Evolutionary conservation across 768 basidiomycete genomes (phyloP).

Genomic region (Psilocybe subaeruginosa): DNA sequence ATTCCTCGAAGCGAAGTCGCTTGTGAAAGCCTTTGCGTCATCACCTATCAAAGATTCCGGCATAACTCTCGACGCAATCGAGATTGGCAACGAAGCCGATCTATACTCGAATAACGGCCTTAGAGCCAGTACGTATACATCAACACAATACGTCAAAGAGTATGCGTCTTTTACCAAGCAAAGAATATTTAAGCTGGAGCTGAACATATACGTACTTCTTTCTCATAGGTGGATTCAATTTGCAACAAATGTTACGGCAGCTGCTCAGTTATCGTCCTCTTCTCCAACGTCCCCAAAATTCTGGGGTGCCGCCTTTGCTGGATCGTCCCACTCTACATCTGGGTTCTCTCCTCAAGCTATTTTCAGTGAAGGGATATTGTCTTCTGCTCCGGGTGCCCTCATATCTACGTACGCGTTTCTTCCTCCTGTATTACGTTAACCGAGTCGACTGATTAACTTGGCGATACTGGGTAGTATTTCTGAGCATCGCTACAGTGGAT

Average conservation of each 20-base stretch:
- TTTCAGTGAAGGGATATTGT: slow-evolving; percentile 53
- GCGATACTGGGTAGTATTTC: slow-evolving; percentile 43
- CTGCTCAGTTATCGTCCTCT: slow-evolving; percentile 36
- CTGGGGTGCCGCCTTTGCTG: slow-evolving; percentile 52
- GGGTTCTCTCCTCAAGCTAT: slow-evolving; percentile 67
- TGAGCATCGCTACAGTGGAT: slow-evolving; percentile 61
- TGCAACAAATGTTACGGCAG: slow-evolving; percentile 49
- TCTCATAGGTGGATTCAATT: slow-evolving; percentile 54
- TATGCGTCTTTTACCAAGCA: slow-evolving; percentile 30
- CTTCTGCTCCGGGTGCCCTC: slow-evolving; percentile 46
- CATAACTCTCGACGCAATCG: slow-evolving; percentile 57
- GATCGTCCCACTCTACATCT: slow-evolving; percentile 44
- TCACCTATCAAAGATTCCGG: slow-evolving; percentile 37
- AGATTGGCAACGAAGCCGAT: slow-evolving; percentile 68
- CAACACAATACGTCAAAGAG: slow-evolving; percentile 51
- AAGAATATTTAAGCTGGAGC: neutral
- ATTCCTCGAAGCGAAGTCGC: slow-evolving; percentile 48
- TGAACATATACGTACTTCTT: neutral
- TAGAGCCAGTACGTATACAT: slow-evolving; percentile 36
- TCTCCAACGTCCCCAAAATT: slow-evolving; percentile 42
- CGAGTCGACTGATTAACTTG: too few species aligned
- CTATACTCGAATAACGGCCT: slow-evolving; percentile 50
- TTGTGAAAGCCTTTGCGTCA: slow-evolving; percentile 51
- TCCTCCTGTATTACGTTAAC: neutral
- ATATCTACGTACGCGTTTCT: slow-evolving; percentile 51